A percentile compares a stretch with the other conserved stretches of the same genome.
phyloP scores from a whole-genome alignment of 768 basidiomycete genomes.

The Russula earlei region DNA sequence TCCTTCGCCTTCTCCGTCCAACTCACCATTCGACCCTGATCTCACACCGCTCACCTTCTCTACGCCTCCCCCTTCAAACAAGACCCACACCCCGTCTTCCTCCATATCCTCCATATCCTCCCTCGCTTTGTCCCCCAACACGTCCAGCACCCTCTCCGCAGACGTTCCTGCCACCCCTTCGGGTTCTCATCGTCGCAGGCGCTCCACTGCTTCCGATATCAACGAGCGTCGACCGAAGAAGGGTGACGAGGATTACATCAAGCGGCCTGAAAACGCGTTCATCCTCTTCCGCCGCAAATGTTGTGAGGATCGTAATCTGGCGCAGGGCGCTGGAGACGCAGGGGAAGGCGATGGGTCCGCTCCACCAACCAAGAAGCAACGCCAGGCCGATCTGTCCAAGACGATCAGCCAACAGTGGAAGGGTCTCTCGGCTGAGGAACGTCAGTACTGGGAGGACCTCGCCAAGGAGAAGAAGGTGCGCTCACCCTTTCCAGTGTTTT shows the following conservation, averaged over 20 bases:
- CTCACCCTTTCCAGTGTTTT: slow-evolving; percentile 32
- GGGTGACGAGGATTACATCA: slow-evolving; percentile 78
- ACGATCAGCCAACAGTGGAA: slow-evolving; percentile 80
- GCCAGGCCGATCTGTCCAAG: slow-evolving; percentile 73
- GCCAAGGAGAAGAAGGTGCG: slow-evolving; percentile 76
- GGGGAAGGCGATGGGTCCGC: slow-evolving; percentile 14
- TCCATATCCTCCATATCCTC: slow-evolving; percentile 35
- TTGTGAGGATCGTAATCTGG: slow-evolving; percentile 59
- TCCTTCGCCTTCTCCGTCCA: slow-evolving; percentile 54
- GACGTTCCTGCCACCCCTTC: slow-evolving; percentile 22
- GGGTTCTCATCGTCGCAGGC: slow-evolving; percentile 26
- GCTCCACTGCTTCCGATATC: slow-evolving; percentile 29
- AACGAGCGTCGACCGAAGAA: slow-evolving; percentile 37
- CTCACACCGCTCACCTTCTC: slow-evolving; percentile 38
- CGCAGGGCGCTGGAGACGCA: slow-evolving; percentile 34
- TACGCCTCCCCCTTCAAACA: slow-evolving; percentile 30
- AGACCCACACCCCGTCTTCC: slow-evolving; percentile 34
- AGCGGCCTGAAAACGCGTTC: slow-evolving; percentile 78
- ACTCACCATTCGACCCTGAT: slow-evolving; percentile 68
- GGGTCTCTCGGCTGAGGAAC: slow-evolving; percentile 51
- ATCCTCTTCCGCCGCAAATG: slow-evolving; percentile 76
- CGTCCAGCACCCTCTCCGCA: slow-evolving; percentile 21
- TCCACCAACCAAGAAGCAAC: slow-evolving; percentile 55
- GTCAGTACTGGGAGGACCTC: slow-evolving; percentile 63
- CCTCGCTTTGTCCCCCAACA: slow-evolving; percentile 26